These are phyloP conservation scores for Aspergillus sp. DNA, from an alignment of 2,329 filamentous ascomycete species.

Conservation along the genomic window DNA sequence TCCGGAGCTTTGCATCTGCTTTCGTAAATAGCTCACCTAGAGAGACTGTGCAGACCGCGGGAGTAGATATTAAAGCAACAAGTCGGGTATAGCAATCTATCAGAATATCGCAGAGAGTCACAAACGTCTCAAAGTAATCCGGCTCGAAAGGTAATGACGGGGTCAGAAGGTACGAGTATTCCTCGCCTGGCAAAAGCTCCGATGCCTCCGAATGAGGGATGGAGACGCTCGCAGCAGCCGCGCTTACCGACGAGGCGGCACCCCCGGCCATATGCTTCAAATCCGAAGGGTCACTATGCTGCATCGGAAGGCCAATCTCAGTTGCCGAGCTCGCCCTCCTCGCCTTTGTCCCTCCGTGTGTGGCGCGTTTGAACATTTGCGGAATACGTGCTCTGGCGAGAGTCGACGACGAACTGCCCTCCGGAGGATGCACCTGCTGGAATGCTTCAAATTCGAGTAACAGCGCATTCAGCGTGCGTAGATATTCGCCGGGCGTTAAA, in stretches of 20 bases:
- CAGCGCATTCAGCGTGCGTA: constrained; percentile 82
- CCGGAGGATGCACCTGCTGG: constrained; percentile 81
- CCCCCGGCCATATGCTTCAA: constrained; percentile 50
- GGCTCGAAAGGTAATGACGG: constrained; percentile 92
- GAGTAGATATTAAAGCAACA: constrained; percentile 73
- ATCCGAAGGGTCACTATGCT: constrained; percentile 53
- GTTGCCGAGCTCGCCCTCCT: constrained; percentile 63
- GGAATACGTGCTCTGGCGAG: constrained; percentile 79
- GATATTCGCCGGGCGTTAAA: constrained; percentile 78
- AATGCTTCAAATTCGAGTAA: constrained; percentile 92
- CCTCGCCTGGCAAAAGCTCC: constrained; percentile 77
- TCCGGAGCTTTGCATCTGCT: constrained; percentile 81
- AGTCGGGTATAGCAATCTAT: constrained; percentile 90
- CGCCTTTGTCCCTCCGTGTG: constrained; percentile 61
- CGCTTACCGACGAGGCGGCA: constrained; percentile 43
- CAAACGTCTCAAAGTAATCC: constrained; percentile 95
- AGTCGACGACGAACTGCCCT: constrained; percentile 69
- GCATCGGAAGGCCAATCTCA: constrained; percentile 62
- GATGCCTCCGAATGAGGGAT: constrained; percentile 54
- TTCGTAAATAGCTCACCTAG: constrained; percentile 89
- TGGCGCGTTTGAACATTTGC: constrained; percentile 76
- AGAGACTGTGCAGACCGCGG: constrained; percentile 69
- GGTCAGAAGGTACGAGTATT: constrained; percentile 88
- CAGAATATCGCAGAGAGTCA: constrained; percentile 90
- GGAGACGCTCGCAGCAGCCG: constrained; percentile 42